Conservation (phyloP, 2,329 filamentous ascomycete species). For the Neurospora sp. region DNA sequence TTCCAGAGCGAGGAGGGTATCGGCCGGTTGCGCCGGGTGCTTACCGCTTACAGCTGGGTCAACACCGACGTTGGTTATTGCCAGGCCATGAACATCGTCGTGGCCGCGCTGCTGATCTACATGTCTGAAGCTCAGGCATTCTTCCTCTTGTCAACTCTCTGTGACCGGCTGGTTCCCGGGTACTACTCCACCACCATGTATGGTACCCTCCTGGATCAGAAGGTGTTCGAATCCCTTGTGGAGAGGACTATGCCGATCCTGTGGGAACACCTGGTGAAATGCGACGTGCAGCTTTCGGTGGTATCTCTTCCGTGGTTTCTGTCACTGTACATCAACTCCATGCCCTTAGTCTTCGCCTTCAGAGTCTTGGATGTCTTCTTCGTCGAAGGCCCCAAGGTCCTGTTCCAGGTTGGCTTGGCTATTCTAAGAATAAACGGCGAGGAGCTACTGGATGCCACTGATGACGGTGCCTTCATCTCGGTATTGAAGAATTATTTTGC, state of each 20-base stretch:
- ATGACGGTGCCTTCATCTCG: conserved; percentile 94
- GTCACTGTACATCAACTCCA: conserved; percentile 97
- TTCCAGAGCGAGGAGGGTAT: conserved; percentile 97
- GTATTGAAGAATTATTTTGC: conserved; percentile 93
- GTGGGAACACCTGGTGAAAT: conserved; percentile 96
- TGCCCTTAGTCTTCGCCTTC: conserved; percentile 97
- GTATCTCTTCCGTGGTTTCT: conserved; percentile 97
- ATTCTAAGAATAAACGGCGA: conserved; percentile 96
- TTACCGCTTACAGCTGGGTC: conserved; percentile 96
- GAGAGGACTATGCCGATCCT: conserved; percentile 98
- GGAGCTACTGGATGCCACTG: conserved; percentile 82
- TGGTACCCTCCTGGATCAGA: conserved; percentile 89
- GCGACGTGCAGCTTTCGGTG: conserved; percentile 92
- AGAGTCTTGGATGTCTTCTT: conserved; percentile 97
- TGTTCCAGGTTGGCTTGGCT: conserved; percentile 95
- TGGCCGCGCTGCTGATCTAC: conserved; percentile 95
- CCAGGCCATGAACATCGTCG: conserved; percentile 99
- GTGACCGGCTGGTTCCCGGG: conserved; percentile 84
- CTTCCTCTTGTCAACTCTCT: conserved; percentile 82
- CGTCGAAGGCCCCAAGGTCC: conserved; percentile 89
- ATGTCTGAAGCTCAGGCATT: conserved; percentile 96
- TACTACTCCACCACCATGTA: conserved; percentile 99
- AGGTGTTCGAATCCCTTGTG: conserved; percentile 95
- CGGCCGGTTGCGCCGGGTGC: conserved; percentile 73
- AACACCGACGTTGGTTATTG: conserved; percentile 96